A percentile compares a stretch with the other conserved stretches of the same genome.
Evolutionary conservation across 306 rosid genomes (phyloP).

Genomic region (Dryas octopetala): DNA sequence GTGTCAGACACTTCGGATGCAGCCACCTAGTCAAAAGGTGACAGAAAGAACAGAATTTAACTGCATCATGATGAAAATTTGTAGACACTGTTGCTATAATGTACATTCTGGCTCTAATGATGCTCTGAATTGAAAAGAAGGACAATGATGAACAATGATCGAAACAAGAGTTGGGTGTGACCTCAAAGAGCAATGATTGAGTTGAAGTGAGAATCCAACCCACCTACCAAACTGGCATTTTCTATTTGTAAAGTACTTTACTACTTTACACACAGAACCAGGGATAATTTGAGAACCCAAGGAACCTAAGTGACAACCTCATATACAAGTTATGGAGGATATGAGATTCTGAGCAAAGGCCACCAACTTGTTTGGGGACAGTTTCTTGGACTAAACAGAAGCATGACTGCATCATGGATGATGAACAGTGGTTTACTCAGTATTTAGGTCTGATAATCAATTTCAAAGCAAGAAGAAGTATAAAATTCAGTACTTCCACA

Average conservation of each 20-base stretch:
- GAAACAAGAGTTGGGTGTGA: slow-evolving; percentile 3
- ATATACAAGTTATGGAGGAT: neutral
- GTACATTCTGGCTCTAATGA: neutral
- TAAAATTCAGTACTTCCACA: neutral
- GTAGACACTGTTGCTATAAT: neutral
- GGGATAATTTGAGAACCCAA: neutral
- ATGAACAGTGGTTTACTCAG: neutral
- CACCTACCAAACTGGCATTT: neutral
- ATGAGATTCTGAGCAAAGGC: neutral
- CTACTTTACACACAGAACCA: neutral
- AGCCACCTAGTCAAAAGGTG: neutral
- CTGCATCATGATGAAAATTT: neutral
- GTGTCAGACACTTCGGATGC: neutral
- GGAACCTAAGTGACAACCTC: neutral
- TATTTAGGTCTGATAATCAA: neutral
- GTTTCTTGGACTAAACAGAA: neutral
- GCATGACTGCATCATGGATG: neutral
- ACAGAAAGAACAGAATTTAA: neutral
- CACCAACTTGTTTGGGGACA: neutral
- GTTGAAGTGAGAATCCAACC: neutral
- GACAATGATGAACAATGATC: too few relatives aligned
- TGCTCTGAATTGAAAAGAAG: neutral
- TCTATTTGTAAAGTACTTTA: neutral
- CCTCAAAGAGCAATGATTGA: neutral
- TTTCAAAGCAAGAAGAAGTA: neutral